These are phyloP conservation scores for Candida broadrunensis DNA, from an alignment of 805 yeast genomes.

Conservation along the genomic window DNA sequence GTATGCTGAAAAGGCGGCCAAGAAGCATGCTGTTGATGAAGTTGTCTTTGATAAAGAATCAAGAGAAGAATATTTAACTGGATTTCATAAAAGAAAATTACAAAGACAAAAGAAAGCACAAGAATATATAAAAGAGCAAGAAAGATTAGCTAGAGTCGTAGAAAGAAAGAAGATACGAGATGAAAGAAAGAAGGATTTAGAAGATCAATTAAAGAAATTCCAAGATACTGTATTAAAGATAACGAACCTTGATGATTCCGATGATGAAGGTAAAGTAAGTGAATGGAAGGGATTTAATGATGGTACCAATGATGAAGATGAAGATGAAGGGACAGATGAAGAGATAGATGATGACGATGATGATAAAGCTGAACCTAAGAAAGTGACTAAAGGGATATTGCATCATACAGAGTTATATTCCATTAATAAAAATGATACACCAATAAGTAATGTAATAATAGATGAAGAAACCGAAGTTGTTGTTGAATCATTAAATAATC, in stretches of 20 bases:
- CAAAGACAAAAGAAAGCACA: constrained; percentile 86
- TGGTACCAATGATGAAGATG: constrained; percentile 10
- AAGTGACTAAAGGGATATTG: constrained; percentile 36
- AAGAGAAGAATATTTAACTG: constrained; percentile 84
- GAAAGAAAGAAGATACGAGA: constrained; percentile 72
- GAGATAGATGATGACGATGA: constrained; percentile 11
- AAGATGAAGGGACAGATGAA: constrained; percentile 14
- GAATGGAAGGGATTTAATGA: constrained; percentile 45
- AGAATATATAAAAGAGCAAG: constrained; percentile 73
- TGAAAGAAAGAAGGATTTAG: constrained; percentile 65
- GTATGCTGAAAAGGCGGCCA: constrained; percentile 66
- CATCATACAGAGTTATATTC: constrained; percentile 42
- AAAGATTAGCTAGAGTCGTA: constrained; percentile 65
- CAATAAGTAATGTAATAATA: constrained; percentile 33
- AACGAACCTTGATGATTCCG: constrained; percentile 15
- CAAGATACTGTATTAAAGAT: constrained; percentile 41
- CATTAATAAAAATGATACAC: constrained; percentile 19
- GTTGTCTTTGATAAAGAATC: constrained; percentile 79
- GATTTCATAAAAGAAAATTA: constrained; percentile 91
- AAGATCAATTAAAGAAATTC: constrained; percentile 59
- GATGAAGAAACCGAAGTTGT: constrained; percentile 43
- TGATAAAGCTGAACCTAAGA: constrained; percentile 9
- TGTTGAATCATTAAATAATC: constrained; percentile 45
- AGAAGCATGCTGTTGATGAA: constrained; percentile 72
- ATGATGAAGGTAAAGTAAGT: constrained; percentile 19